phyloP scores from a whole-genome alignment of 352 stramenopile genomes.

The Pythium aquatile region DNA sequence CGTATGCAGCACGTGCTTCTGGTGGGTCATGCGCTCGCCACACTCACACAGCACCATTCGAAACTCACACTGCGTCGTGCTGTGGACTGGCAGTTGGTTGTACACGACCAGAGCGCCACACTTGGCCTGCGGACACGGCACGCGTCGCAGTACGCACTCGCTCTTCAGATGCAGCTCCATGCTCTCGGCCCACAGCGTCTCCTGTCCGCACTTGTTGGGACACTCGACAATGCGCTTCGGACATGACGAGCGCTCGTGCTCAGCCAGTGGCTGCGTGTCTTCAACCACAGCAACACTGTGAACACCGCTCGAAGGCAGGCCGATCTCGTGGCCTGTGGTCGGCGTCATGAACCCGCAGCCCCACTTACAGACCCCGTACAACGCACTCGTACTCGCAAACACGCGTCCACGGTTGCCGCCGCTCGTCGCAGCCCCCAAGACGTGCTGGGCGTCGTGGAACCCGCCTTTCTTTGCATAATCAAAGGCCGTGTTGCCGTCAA shows the following conservation, averaged over 20 bases:
- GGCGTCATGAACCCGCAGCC: constrained; percentile 57
- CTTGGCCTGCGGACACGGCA: constrained; percentile 50
- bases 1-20: constrained; percentile 48
- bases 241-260: constrained; percentile 48
- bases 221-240: constrained; percentile 51
- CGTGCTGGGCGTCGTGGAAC: constrained; percentile 31
- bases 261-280: constrained; percentile 36
- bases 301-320: not conserved
- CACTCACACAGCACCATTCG: constrained; percentile 49
- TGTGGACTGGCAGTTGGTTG: constrained; percentile 30
- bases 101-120: constrained; percentile 34
- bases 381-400: constrained; percentile 34
- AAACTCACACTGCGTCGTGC: constrained; percentile 42
- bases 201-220: constrained; percentile 22
- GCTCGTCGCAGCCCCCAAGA: constrained; percentile 47
- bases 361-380: constrained; percentile 63
- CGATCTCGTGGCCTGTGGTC: constrained; percentile 30
- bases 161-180: constrained; percentile 33
- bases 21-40: constrained; percentile 53
- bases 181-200: constrained; percentile 47
- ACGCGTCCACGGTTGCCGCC: constrained; percentile 37
- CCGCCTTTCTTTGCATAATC: constrained; percentile 34
- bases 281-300: constrained; percentile 27
- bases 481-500: constrained; percentile 38
- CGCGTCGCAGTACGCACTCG: constrained; percentile 41